Conservation (phyloP, 805 yeast species). For the Saturnispora sekii region DNA sequence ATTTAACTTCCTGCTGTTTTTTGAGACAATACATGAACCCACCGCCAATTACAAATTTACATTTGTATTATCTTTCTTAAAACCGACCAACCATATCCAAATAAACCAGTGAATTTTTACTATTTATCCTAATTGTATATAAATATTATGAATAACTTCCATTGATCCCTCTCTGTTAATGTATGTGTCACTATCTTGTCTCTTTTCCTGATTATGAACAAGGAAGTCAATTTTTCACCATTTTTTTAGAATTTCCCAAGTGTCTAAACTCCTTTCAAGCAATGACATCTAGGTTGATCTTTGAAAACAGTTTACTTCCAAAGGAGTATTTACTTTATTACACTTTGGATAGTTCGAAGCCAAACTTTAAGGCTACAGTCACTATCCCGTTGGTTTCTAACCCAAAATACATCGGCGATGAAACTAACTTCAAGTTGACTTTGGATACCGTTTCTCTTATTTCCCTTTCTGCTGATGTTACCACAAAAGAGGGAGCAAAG, state of each 20-base stretch:
- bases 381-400: slow-evolving; percentile 27
- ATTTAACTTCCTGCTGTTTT: too few relatives aligned
- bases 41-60: too few relatives aligned
- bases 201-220: not conserved
- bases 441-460: slow-evolving; percentile 35
- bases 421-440: slow-evolving; percentile 18
- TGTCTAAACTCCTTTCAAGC: not conserved
- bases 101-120: too few relatives aligned
- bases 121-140: too few relatives aligned
- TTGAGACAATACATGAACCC: too few relatives aligned
- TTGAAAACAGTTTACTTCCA: slow-evolving; percentile 31
- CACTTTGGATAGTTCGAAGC: slow-evolving; percentile 30
- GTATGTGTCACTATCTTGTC: too few relatives aligned
- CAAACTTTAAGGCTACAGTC: slow-evolving; percentile 35
- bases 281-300: slow-evolving; percentile 17
- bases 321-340: slow-evolving; percentile 29
- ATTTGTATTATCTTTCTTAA: too few relatives aligned
- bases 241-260: not conserved
- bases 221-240: not conserved
- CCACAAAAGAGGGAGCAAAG: slow-evolving; percentile 6
- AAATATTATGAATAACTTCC: not conserved
- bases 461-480: slow-evolving; percentile 25
- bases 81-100: too few relatives aligned
- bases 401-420: slow-evolving; percentile 8
- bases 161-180: not conserved